phyloP scores from a whole-genome alignment of 1,284 basidiomycete species.

The Thecaphora thlaspeos region DNA sequence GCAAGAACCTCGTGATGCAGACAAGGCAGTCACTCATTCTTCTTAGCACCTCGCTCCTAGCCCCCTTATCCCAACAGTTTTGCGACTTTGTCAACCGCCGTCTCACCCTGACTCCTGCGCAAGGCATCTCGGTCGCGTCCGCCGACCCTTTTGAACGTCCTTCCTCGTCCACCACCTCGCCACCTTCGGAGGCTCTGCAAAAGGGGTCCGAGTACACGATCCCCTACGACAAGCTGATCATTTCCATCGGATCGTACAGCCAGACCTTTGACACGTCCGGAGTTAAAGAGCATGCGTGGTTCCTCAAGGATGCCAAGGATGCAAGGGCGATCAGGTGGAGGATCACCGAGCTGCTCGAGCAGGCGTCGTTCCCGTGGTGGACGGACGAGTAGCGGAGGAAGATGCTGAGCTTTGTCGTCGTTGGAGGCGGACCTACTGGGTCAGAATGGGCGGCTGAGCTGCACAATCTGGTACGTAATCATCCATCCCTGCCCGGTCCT shows the following conservation, averaged over 20 bases:
- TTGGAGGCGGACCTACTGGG: conserved; percentile 43
- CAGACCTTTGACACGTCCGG: conserved; percentile 67
- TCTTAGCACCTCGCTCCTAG: too few relatives aligned
- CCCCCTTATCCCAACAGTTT: conserved; percentile 74
- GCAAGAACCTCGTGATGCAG: too few relatives aligned
- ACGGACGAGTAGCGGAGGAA: conserved; percentile 61
- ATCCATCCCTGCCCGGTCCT: too few relatives aligned
- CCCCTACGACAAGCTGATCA: conserved; percentile 71
- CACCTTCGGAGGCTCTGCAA: too few relatives aligned
- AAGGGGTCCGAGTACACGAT: conserved; percentile 23
- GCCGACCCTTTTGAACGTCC: too few relatives aligned
- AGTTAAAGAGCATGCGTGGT: conserved; percentile 53
- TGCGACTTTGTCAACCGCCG: conserved; percentile 59
- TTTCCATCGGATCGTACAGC: conserved; percentile 79
- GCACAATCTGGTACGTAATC: conserved; percentile 74
- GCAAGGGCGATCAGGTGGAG: conserved; percentile 74
- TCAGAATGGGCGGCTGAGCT: conserved; percentile 67
- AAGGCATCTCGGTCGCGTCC: too few relatives aligned
- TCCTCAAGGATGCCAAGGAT: conserved; percentile 75
- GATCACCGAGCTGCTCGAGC: conserved; percentile 76
- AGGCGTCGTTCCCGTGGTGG: conserved; percentile 71
- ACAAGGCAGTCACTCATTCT: too few relatives aligned
- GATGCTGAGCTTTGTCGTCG: conserved; percentile 32
- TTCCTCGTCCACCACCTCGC: too few relatives aligned
- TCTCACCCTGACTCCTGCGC: conserved; percentile 15